These are phyloP conservation scores for Pseudozyma sp. DNA, from an alignment of 1,284 basidiomycete genomes.

Conservation along the genomic window DNA sequence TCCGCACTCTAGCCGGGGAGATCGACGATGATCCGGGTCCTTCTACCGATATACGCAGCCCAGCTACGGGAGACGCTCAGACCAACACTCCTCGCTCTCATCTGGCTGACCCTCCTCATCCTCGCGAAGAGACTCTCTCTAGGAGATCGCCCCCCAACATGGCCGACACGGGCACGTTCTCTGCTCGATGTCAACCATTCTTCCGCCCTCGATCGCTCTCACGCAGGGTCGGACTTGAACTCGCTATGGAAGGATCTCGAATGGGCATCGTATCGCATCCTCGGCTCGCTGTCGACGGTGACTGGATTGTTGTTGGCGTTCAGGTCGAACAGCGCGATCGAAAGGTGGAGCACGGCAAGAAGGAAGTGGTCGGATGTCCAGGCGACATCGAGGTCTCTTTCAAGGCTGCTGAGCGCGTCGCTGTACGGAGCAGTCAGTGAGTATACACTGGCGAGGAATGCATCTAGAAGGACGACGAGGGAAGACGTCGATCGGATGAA, in stretches of 20 bases:
- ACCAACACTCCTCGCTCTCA: slow-evolving; percentile 27
- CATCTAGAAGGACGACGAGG: background rate
- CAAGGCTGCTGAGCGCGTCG: slow-evolving; percentile 30
- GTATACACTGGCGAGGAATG: background rate
- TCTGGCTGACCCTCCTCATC: slow-evolving; percentile 39
- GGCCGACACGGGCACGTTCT: slow-evolving; percentile 12
- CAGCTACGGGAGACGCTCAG: slow-evolving; percentile 22
- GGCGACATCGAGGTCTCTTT: slow-evolving; percentile 26
- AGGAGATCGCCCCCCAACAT: background rate
- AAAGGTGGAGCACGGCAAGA: slow-evolving; percentile 42
- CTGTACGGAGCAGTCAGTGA: slow-evolving; percentile 1
- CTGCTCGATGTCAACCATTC: slow-evolving; percentile 14
- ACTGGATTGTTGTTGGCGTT: slow-evolving; percentile 47
- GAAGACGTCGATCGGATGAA: slow-evolving; percentile 11
- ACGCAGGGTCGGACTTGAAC: slow-evolving; percentile 2
- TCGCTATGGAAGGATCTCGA: slow-evolving; percentile 36
- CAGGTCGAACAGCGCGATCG: slow-evolving; percentile 44
- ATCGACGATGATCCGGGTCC: slow-evolving; percentile 2
- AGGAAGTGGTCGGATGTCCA: slow-evolving; percentile 44
- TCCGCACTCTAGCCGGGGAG: background rate
- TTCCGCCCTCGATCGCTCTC: background rate
- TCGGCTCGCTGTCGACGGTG: slow-evolving; percentile 39
- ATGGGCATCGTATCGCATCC: slow-evolving; percentile 36
- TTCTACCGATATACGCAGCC: background rate
- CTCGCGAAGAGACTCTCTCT: slow-evolving; percentile 9